Conservation (phyloP, 768 basidiomycete species). For the Cyclocybe cylindracea region DNA sequence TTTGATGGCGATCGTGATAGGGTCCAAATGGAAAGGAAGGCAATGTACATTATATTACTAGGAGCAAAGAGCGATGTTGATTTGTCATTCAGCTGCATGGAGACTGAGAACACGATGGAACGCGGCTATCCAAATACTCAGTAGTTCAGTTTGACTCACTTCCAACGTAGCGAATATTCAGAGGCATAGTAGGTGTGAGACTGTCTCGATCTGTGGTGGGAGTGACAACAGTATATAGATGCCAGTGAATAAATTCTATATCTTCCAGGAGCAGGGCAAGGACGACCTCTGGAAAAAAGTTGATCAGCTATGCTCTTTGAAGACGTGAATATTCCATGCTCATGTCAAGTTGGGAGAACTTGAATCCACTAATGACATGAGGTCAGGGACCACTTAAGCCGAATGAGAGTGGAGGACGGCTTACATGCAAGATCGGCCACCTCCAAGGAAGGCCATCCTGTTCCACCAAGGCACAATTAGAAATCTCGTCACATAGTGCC, state of each 20-base stretch:
- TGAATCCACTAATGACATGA: slow-evolving; percentile 42
- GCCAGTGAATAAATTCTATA: slow-evolving; percentile 26
- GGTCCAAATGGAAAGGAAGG: too few relatives aligned
- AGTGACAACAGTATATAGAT: slow-evolving; percentile 25
- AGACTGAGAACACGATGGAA: too few relatives aligned
- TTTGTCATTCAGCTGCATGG: too few relatives aligned
- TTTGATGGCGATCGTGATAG: too few relatives aligned
- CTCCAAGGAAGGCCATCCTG: slow-evolving; percentile 21
- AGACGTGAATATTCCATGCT: slow-evolving; percentile 30
- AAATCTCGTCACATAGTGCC: background rate
- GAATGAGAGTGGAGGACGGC: background rate
- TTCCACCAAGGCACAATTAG: too few relatives aligned
- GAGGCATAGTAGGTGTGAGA: slow-evolving; percentile 6
- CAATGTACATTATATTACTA: too few relatives aligned
- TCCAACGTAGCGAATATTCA: background rate
- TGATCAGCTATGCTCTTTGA: background rate
- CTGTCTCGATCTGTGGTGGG: slow-evolving; percentile 8
- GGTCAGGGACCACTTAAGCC: slow-evolving; percentile 37
- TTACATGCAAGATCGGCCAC: slow-evolving; percentile 8
- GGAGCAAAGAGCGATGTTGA: too few relatives aligned
- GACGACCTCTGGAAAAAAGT: slow-evolving; percentile 18
- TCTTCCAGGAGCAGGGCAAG: slow-evolving; percentile 17
- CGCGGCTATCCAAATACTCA: too few relatives aligned
- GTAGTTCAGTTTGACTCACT: too few relatives aligned
- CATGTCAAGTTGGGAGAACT: slow-evolving; percentile 56